Evolutionary conservation across 2,329 filamentous ascomycete species (phyloP).

Genomic region (Penicillium psychrosexuale): DNA sequence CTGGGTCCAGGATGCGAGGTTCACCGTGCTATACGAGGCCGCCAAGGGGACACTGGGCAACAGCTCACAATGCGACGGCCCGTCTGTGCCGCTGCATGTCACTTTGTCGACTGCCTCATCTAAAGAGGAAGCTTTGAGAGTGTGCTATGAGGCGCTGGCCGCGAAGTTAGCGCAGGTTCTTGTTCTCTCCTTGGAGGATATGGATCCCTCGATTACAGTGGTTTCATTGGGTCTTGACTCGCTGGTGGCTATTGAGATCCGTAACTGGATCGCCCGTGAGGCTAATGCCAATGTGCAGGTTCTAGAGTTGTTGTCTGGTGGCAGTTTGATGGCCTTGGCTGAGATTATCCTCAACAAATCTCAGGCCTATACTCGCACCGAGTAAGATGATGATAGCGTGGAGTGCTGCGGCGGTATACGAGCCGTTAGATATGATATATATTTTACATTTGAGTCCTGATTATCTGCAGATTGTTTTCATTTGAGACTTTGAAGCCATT

Average conservation of each 20-base stretch:
- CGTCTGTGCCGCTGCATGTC: constrained; percentile 45
- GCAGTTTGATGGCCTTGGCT: constrained; percentile 24
- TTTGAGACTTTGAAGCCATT: neutral
- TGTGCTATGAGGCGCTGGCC: constrained; percentile 47
- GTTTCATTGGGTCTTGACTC: constrained; percentile 23
- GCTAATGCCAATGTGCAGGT: constrained; percentile 31
- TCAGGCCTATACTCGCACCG: constrained; percentile 8
- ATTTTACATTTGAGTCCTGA: neutral
- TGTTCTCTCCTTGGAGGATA: constrained; percentile 50
- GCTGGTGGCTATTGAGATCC: constrained; percentile 25
- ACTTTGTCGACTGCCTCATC: constrained; percentile 44
- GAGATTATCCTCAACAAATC: constrained; percentile 27
- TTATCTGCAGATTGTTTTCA: neutral
- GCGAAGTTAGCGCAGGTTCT: constrained; percentile 50
- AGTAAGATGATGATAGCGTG: neutral
- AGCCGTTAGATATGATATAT: neutral
- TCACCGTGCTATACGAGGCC: constrained; percentile 48
- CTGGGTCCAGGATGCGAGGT: constrained; percentile 56
- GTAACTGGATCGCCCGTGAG: constrained; percentile 27
- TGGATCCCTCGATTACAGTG: constrained; percentile 39
- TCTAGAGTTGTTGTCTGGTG: constrained; percentile 29
- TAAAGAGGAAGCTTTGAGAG: constrained; percentile 46
- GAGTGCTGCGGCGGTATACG: neutral
- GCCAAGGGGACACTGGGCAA: constrained; percentile 29
- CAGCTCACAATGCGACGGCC: constrained; percentile 7